Percentiles rank a stretch among this genome's conserved stretches.
Conservation (phyloP, 2,329 filamentous ascomycete species). For the Cryoendolithus antarcticus region DNA sequence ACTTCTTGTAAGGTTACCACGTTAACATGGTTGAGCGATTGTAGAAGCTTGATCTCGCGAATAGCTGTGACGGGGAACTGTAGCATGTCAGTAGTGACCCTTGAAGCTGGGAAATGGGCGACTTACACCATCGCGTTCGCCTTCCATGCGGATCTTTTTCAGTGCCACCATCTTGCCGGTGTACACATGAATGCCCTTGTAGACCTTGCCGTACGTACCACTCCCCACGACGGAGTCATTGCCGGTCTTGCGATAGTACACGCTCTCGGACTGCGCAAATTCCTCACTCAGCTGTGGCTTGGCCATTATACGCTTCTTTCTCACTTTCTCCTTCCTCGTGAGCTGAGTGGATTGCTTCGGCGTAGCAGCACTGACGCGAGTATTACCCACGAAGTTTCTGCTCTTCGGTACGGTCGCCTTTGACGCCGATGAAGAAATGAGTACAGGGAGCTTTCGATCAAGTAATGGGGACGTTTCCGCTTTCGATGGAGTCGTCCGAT, state of each 20-base stretch:
- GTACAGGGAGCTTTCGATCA: constrained; percentile 31
- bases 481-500: constrained; percentile 11
- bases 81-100: constrained; percentile 14
- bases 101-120: too few relatives aligned
- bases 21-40: constrained; percentile 70
- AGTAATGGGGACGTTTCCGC: constrained; percentile 17
- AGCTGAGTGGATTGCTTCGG: constrained; percentile 11
- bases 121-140: constrained; percentile 64
- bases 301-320: constrained; percentile 57
- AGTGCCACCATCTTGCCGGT: constrained; percentile 72
- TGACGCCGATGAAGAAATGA: constrained; percentile 6
- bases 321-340: constrained; percentile 43
- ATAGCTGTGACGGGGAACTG: constrained; percentile 78
- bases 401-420: constrained; percentile 20
- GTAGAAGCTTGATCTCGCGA: constrained; percentile 82
- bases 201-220: constrained; percentile 90
- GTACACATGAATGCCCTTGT: constrained; percentile 88
- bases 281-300: constrained; percentile 60
- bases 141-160: constrained; percentile 89
- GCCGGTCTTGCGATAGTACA: constrained; percentile 91
- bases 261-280: constrained; percentile 67
- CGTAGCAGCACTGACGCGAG: constrained; percentile 13
- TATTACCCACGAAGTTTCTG: constrained; percentile 22
- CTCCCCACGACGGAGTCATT: constrained; percentile 94
- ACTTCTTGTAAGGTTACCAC: constrained; percentile 77